Evolutionary conservation across 192 early-diverging fungal species (phyloP), one percentile per base, ranked within the genome.

Genomic region (Phycomyces blakesleeanus): DNA sequence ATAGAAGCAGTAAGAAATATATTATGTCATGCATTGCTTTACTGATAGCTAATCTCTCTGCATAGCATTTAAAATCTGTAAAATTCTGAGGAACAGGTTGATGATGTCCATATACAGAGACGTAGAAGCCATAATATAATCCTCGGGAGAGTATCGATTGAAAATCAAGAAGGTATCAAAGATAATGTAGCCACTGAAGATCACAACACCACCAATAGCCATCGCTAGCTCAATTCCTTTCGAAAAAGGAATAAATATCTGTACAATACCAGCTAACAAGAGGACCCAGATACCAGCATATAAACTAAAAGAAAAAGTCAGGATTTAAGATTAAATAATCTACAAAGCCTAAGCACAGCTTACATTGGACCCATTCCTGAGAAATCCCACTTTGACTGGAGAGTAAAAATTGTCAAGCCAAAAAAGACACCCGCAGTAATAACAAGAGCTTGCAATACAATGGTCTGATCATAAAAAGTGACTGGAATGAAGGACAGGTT

Each of bases 141-240:
- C 88, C 53, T 92, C 91, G n/a, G 85, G 85, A 16, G 78, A 83
- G 22, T 86, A 63, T n/a, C 82, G 74, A 64, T 82, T 76, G 75
- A 90, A 86, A 24, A 92, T 80, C 64, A 76, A 68, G 50, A 83
- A 81, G 2, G 91, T 92, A 69, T 92, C 91, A 52, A 81, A 87
- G 44, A 91, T 68, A 58, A 93, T 88, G 78, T 88, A 93, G 14
- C 87, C 88, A 57, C 82, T 87, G 78, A 93, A 93, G 22, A 93
- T 60, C 18, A 93, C 59, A 0, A 87, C 89, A 0, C 73, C 79
- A 15, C 76, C 64, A 10, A 83, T 67, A 4, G 85, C 85, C 29
- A 89, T 60, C 37, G 80, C 72, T 29, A 91, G 61, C 61, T 89
- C 76, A 25, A 85, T 59, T 1, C 73, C 59, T 18, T 68, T 54